Percentiles rank a stretch among this genome's conserved stretches.
Evolutionary conservation across 2,329 filamentous ascomycete genomes (phyloP).

Genomic region (Sarocladium kiliense): DNA sequence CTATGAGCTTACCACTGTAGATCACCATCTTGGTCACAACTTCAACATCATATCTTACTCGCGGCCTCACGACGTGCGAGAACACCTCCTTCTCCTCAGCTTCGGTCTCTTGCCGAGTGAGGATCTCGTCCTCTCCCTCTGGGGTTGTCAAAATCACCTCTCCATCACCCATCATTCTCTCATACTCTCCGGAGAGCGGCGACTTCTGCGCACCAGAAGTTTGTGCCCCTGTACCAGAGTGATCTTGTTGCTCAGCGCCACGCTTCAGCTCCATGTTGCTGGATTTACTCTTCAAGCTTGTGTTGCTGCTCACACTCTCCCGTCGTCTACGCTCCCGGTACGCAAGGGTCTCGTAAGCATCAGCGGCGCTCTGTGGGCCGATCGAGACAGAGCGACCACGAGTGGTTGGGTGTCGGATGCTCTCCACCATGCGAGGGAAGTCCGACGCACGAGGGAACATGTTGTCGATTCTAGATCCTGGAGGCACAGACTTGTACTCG

Average conservation of each 20-base stretch:
- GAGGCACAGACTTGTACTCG: constrained; percentile 79
- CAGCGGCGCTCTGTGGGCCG: constrained; percentile 90
- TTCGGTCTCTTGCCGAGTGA: constrained; percentile 39
- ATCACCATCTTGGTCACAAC: constrained; percentile 96
- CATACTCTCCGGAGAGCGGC: constrained; percentile 54
- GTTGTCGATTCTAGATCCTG: constrained; percentile 67
- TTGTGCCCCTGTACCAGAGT: constrained; percentile 32
- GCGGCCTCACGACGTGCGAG: constrained; percentile 73
- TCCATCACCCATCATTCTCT: constrained; percentile 65
- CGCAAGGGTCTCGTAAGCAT: constrained; percentile 91
- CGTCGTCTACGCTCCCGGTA: constrained; percentile 66
- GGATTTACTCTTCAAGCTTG: constrained; percentile 38
- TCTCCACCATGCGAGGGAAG: constrained; percentile 74
- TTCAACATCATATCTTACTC: constrained; percentile 96
- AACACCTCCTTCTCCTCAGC: constrained; percentile 76
- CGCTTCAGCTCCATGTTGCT: constrained; percentile 37
- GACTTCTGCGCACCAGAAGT: constrained; percentile 41
- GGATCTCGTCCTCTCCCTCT: constrained; percentile 27
- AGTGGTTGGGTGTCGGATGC: constrained; percentile 66
- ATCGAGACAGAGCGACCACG: constrained; percentile 80
- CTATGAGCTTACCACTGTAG: constrained; percentile 66
- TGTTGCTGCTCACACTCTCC: constrained; percentile 50
- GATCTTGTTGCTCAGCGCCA: constrained; percentile 27
- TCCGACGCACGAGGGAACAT: constrained; percentile 87
- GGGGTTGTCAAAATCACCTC: background rate